Evolutionary conservation across 805 yeast genomes (phyloP), one percentile per base, ranked within the genome.

Genomic region (Candida arabinofermentans): DNA sequence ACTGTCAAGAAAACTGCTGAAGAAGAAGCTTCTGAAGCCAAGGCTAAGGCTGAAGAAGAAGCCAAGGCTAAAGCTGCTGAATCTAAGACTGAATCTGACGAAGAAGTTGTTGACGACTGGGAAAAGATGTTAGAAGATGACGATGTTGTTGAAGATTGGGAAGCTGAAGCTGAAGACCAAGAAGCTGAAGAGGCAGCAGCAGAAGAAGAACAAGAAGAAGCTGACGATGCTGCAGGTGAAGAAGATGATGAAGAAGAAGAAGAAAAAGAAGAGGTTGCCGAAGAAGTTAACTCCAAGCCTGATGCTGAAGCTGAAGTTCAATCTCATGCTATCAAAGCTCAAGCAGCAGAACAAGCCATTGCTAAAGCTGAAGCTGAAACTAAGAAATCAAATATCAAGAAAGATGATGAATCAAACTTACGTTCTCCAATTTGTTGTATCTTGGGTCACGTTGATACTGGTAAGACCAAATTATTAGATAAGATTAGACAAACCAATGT

Each of bases 401-500:
- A 52, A 4, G 49, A 41, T n/a, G 45, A 47, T 14, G 50, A 49
- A 21, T 30, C 27, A 46, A 79, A 93, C 58, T 70, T 93, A 61
- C 96, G 99, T 70, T 93, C 99, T 50, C 99, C 99, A 50, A 93
- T 93, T 64, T 93, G 99, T 69, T 89, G 96, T 84, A 93, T 93
- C 59, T 77, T 93, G 66, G 99, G 99, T 64, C 99, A 93, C 74
- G 99, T 93, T 68, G 99, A 93, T 76, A 93, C 99, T 44, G 99
- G 99, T 82, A 93, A 93, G 70, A 93, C 99, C 53, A 93, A 93
- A 65, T 77, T 93, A 51, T 75, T 93, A 64, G 99, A 93, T 64
- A 93, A 93, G 69, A 83, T 93, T 55, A 91, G 99, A 72, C 97
- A 91, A 72, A 93, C 98, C 32, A 93, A 93, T 61, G 99, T 93